phyloP scores from a whole-genome alignment of 2,329 filamentous ascomycete genomes.

The Ophiostoma australiae region DNA sequence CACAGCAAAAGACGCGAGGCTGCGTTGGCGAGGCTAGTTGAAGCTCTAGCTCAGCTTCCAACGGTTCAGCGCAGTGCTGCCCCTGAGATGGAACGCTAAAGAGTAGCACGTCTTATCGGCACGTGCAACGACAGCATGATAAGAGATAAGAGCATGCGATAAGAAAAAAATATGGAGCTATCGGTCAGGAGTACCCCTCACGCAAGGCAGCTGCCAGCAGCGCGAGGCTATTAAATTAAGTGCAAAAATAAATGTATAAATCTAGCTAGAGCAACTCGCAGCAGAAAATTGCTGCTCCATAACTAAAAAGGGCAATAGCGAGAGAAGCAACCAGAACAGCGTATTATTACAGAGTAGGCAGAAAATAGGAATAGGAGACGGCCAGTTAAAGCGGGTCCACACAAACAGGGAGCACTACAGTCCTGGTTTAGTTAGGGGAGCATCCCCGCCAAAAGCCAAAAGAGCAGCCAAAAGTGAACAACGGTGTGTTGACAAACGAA shows the following conservation, averaged over 20 bases:
- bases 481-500: not conserved
- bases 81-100: conserved; percentile 6
- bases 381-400: conserved; percentile 5
- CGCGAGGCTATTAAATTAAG: conserved; percentile 9
- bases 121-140: not conserved
- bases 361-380: conserved; percentile 12
- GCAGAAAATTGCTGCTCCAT: conserved; percentile 10
- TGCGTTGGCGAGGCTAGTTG: not conserved
- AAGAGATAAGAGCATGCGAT: not conserved
- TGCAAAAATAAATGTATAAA: not conserved
- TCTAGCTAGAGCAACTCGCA: not conserved
- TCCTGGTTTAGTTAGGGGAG: not conserved
- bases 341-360: not conserved
- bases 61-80: not conserved
- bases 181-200: not conserved
- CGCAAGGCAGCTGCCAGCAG: conserved; percentile 1
- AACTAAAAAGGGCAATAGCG: not conserved
- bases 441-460: conserved; percentile 15
- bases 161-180: conserved; percentile 4
- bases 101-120: not conserved
- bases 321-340: conserved; percentile 11
- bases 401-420: conserved; percentile 12
- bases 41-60: not conserved
- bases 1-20: not conserved
- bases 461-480: conserved; percentile 3